phyloP scores from a whole-genome alignment of 1,284 basidiomycete species.

The Apiotrichum porosum region DNA sequence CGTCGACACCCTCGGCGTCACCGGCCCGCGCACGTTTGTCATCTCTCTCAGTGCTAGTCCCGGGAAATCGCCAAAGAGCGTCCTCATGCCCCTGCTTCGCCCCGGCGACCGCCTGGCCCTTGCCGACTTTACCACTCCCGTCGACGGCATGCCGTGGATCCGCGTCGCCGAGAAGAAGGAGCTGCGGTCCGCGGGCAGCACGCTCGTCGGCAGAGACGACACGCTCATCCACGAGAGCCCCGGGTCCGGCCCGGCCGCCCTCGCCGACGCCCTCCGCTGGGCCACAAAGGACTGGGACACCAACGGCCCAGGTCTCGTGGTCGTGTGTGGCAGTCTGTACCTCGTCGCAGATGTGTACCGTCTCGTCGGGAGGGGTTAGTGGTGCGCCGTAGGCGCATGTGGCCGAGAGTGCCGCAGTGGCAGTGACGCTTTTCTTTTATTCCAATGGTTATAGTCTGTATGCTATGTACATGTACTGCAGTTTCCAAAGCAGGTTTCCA shows the following conservation, averaged over 20 bases:
- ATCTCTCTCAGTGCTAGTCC: constrained; percentile 74
- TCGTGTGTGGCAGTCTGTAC: constrained; percentile 85
- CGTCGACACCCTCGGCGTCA: constrained; percentile 54
- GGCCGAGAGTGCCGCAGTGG: no score
- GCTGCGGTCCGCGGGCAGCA: constrained; percentile 46
- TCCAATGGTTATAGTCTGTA: not conserved
- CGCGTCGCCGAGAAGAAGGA: constrained; percentile 56
- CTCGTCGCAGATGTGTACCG: constrained; percentile 84
- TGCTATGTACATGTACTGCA: no score
- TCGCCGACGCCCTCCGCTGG: constrained; percentile 24
- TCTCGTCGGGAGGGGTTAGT: constrained; percentile 29
- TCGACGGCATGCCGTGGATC: constrained; percentile 91
- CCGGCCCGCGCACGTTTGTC: constrained; percentile 57
- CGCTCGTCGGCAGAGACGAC: constrained; percentile 24
- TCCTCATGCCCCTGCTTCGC: constrained; percentile 61
- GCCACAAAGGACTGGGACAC: constrained; percentile 41
- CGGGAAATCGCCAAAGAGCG: constrained; percentile 67
- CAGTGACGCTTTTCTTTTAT: no score
- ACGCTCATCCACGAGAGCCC: constrained; percentile 11
- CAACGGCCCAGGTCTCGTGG: constrained; percentile 52
- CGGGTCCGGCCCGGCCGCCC: constrained; percentile 14
- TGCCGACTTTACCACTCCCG: constrained; percentile 61
- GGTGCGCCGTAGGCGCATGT: not conserved
- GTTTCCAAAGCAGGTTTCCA: no score
- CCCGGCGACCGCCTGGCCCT: constrained; percentile 54